Percentiles rank a stretch among this genome's conserved stretches.
Conservation (phyloP, 208 protist species). For the Lotmaria passim region DNA sequence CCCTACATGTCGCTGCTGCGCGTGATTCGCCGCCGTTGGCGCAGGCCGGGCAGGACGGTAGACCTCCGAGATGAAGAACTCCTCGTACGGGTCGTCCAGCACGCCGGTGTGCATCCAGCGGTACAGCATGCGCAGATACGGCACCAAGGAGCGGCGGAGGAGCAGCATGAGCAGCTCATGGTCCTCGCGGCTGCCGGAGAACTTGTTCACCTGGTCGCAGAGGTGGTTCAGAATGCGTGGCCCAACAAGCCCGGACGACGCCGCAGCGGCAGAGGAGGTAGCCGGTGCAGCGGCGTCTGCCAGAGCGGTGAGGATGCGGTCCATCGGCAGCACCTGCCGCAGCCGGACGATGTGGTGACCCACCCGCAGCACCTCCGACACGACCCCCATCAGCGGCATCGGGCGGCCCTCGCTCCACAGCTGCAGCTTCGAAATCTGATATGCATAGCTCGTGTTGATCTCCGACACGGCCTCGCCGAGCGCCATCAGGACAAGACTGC, state of each 20-base stretch:
- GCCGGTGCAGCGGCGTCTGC: conserved; percentile 25
- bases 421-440: conserved; percentile 75
- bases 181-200: conserved; percentile 75
- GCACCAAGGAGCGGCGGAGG: conserved; percentile 74
- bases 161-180: conserved; percentile 73
- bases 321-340: conserved; percentile 80
- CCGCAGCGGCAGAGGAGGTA: not conserved
- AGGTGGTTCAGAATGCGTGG: conserved; percentile 84
- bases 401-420: conserved; percentile 54
- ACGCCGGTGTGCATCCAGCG: conserved; percentile 87
- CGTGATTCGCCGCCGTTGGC: conserved; percentile 22
- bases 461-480: conserved; percentile 84
- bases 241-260: conserved; percentile 45
- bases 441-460: conserved; percentile 82
- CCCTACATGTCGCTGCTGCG: conserved; percentile 32
- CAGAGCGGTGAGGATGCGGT: conserved; percentile 49
- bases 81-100: conserved; percentile 80
- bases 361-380: conserved; percentile 82
- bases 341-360: conserved; percentile 86
- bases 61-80: conserved; percentile 87
- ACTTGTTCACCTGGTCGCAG: conserved; percentile 62
- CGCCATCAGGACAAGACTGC: conserved; percentile 85
- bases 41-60: conserved; percentile 20
- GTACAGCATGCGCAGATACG: conserved; percentile 80
- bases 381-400: conserved; percentile 85